Percentiles rank a stretch among this genome's conserved stretches.
Conservation (phyloP, 1,139 yeast genomes). For the Kurtzmaniella quercitrusa region DNA sequence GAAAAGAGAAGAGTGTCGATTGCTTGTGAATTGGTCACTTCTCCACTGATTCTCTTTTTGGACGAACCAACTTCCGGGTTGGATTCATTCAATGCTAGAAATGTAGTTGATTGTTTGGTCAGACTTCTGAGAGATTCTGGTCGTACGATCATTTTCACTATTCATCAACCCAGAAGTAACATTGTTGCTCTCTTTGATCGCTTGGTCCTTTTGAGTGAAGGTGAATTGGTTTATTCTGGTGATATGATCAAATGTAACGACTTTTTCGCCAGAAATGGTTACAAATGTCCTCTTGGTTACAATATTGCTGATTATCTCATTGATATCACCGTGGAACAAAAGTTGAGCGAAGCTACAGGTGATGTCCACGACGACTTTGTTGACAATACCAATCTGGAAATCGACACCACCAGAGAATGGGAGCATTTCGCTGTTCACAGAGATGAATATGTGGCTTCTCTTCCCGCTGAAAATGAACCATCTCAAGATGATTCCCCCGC, state of each 20-base stretch:
- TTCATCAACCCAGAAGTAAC: constrained; percentile 97
- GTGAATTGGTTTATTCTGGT: constrained; percentile 85
- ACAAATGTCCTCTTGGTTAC: constrained; percentile 80
- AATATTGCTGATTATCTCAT: constrained; percentile 91
- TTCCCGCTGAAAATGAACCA: constrained; percentile 21
- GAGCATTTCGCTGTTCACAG: constrained; percentile 84
- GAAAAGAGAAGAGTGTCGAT: constrained; percentile 86
- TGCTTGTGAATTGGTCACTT: constrained; percentile 85
- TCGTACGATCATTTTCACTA: constrained; percentile 86
- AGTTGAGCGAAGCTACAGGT: constrained; percentile 24
- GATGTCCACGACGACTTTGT: constrained; percentile 39
- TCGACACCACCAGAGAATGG: constrained; percentile 78
- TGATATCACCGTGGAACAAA: constrained; percentile 74
- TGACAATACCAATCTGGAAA: constrained; percentile 28
- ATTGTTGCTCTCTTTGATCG: constrained; percentile 89
- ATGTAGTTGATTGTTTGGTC: constrained; percentile 82
- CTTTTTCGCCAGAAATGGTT: constrained; percentile 73
- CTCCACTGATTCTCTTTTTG: constrained; percentile 73
- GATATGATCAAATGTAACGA: constrained; percentile 66
- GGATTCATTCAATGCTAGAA: constrained; percentile 89
- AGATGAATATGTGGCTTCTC: constrained; percentile 46
- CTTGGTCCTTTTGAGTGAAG: constrained; percentile 74
- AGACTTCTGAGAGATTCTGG: constrained; percentile 74
- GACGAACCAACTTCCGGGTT: constrained; percentile 95
- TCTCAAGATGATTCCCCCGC: constrained; percentile 27